Evolutionary conservation across 768 basidiomycete species (phyloP).

Genomic region (Suillus clintonianus): DNA sequence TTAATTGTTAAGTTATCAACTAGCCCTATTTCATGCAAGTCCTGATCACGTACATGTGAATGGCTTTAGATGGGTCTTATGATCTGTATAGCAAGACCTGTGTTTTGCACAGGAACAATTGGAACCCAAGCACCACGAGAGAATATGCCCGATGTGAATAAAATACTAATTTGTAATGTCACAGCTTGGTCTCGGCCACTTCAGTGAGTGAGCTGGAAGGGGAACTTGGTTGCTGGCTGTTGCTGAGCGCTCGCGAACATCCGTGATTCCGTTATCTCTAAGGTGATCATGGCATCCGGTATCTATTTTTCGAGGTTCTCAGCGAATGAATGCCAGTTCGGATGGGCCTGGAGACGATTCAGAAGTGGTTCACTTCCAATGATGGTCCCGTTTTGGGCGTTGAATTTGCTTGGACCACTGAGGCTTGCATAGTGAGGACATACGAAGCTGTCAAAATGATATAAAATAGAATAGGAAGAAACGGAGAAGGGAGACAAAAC

Average conservation of each 20-base stretch:
- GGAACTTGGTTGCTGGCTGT: background rate
- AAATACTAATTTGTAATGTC: background rate
- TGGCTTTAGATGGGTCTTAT: background rate
- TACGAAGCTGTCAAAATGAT: background rate
- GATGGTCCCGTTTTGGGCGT: background rate
- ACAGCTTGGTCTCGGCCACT: background rate
- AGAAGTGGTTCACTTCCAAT: background rate
- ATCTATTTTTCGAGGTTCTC: background rate
- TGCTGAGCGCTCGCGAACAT: background rate
- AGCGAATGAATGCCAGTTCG: background rate
- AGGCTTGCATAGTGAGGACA: background rate
- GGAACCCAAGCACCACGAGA: background rate
- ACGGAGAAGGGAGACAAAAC: conserved; percentile 3
- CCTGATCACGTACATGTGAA: background rate
- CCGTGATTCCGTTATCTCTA: conserved; percentile 1
- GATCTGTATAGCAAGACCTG: background rate
- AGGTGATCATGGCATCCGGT: background rate
- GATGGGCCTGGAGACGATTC: background rate
- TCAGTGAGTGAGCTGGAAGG: background rate
- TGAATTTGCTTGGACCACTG: background rate
- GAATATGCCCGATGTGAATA: conserved; percentile 1
- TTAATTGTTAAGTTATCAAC: background rate
- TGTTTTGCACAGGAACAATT: background rate
- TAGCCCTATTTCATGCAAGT: background rate
- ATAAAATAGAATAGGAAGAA: background rate